A percentile compares a stretch with the other conserved stretches of the same genome.
These are phyloP conservation scores for Stachybotrys chartarum DNA, from an alignment of 2,329 filamentous ascomycete genomes.

Conservation along the genomic window DNA sequence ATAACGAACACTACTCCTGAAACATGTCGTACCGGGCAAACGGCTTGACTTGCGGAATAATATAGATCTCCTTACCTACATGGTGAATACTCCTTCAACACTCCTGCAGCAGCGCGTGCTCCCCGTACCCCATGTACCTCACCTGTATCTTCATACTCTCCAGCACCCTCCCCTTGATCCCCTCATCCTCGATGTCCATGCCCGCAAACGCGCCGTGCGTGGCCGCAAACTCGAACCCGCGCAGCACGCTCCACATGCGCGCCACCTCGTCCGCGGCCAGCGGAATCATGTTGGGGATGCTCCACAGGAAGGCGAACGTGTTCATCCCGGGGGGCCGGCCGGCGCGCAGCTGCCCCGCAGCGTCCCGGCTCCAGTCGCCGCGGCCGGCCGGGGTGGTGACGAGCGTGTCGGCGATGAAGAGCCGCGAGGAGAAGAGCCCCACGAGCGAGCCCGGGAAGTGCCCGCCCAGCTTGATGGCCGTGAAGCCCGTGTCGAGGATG, in stretches of 20 bases:
- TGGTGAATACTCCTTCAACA: constrained; percentile 7
- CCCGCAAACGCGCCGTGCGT: constrained; percentile 63
- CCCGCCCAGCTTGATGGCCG: constrained; percentile 64
- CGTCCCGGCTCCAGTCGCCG: constrained; percentile 35
- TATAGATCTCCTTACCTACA: no score
- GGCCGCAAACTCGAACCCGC: constrained; percentile 52
- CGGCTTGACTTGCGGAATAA: background rate
- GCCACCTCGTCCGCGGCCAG: constrained; percentile 55
- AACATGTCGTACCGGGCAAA: background rate
- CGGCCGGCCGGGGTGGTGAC: constrained; percentile 58
- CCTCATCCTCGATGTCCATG: constrained; percentile 49
- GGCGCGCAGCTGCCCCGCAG: constrained; percentile 22
- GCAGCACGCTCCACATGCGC: constrained; percentile 63
- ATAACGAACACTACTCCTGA: no score
- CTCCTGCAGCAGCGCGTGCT: constrained; percentile 30
- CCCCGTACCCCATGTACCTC: constrained; percentile 37
- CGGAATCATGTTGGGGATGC: constrained; percentile 68
- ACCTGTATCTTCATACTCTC: constrained; percentile 74
- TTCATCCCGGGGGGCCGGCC: constrained; percentile 35
- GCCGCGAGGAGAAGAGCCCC: constrained; percentile 49
- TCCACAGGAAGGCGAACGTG: constrained; percentile 68
- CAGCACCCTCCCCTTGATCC: constrained; percentile 58
- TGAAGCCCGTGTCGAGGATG: constrained; percentile 41
- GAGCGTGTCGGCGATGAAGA: constrained; percentile 75
- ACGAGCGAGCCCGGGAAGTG: constrained; percentile 74